Conservation (phyloP, 2,329 filamentous ascomycete genomes). For the Stagonosporopsis rhizophila region DNA sequence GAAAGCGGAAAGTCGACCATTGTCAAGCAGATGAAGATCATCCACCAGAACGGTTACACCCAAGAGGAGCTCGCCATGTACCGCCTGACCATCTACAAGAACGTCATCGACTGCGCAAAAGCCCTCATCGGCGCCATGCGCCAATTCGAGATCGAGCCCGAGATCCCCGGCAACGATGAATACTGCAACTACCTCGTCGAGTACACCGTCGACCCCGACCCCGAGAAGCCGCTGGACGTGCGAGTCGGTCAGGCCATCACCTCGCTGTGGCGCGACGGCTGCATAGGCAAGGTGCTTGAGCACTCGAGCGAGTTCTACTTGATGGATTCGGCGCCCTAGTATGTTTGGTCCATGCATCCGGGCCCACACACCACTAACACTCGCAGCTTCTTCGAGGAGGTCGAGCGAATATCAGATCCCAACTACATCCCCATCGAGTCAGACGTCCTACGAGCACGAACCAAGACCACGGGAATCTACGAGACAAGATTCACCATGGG, state of each 20-base stretch:
- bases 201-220: slow-evolving; percentile 89
- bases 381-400: slow-evolving; percentile 92
- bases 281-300: slow-evolving; percentile 82
- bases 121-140: slow-evolving; percentile 89
- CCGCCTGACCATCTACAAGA: slow-evolving; percentile 97
- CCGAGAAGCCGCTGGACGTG: slow-evolving; percentile 81
- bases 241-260: slow-evolving; percentile 83
- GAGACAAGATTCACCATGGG: slow-evolving; percentile 99
- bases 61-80: slow-evolving; percentile 93
- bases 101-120: slow-evolving; percentile 95
- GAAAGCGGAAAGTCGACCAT: slow-evolving; percentile 99
- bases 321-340: slow-evolving; percentile 99
- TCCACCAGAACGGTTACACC: slow-evolving; percentile 97
- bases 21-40: slow-evolving; percentile 99
- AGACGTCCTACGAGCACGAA: slow-evolving; percentile 92
- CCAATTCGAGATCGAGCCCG: slow-evolving; percentile 85
- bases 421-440: slow-evolving; percentile 94
- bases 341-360: slow-evolving; percentile 49
- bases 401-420: slow-evolving; percentile 78
- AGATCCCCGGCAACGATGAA: slow-evolving; percentile 72
- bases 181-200: slow-evolving; percentile 82
- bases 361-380: slow-evolving; percentile 3
- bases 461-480: slow-evolving; percentile 98
- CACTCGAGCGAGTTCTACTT: slow-evolving; percentile 98
- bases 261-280: slow-evolving; percentile 88